Evolutionary conservation across 371 early-diverging fungal species (phyloP), one percentile per base, ranked within the genome.

Genomic region (Catenaria anguillulae): DNA sequence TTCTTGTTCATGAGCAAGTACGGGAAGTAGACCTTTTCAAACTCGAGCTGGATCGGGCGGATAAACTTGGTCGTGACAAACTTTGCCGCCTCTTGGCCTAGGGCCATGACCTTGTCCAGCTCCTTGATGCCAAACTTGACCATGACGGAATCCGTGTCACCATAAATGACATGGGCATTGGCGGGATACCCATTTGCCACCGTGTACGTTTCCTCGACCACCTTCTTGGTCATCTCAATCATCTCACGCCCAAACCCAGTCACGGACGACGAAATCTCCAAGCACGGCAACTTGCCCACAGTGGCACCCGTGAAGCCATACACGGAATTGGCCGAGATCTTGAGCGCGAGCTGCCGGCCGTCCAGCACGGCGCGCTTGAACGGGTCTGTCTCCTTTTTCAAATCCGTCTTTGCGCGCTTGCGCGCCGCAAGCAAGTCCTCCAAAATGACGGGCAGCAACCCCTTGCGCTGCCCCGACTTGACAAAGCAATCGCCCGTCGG

Each of bases 131-230:
- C 92, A 80, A 98, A 97, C 61, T 94, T 93, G 60, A 99, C 93
- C 99, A 99, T 99, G 33, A 99, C 99, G 3, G 99, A 99, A 78
- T 99, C 99, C 0, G 99, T 99, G 72, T 99, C 99, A 58, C 99
- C 99, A 67, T 99, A 99, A 62, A 99, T 94, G 56, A 99, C 98
- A 37, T 80, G 72, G 0, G 95, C 91, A 67, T 98, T 87, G 65
- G 88, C 83, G 33, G 83, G 73, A 67, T 90, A 97, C 2, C 93
- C 96, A 65, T 94, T 94, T 24, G 72, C 80, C 15, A 87, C 81
- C 0, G 82, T 85, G 71, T 80, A 99, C 36, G 82, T 81, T 10
- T 73, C 77, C 71, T 99, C 98, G 0, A 99, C 93, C 34, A 85
- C 80, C 71, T 77, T 74, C 68, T 93, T 90, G 4, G 99, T 97